Base-by-base conservation (phyloP, 495 filamentous ascomycete genomes). In the Penicillium paxilli region DNA sequence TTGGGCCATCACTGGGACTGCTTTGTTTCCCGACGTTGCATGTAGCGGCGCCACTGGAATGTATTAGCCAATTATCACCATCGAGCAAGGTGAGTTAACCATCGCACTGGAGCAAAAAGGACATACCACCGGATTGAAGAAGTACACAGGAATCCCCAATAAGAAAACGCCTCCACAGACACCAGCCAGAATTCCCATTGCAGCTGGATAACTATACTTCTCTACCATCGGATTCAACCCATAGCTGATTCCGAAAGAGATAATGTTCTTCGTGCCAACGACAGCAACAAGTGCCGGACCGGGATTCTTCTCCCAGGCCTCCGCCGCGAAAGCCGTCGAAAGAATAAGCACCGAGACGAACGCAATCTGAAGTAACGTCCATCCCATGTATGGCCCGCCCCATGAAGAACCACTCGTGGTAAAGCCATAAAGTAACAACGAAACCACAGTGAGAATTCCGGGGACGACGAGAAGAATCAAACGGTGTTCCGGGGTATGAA, bases 281-380 rank as follows among this genome's bases (percentile, higher is more conserved):
- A 75, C 71, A 3, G 68, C 60, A 19, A 71, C 72, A 26, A 75
- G 53, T 3, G 72, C 72, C 2, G 71, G 67, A 3, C 71, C 71
- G 5, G 72, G 72, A 51, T 74, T 71, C 52, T 69, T 68, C 30
- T 72, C 67, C 63, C 64, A 71, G 1, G 64, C 69, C 48, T 74
- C 72, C 3, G 72, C 57, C 0, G 72, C 69, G 30, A 74, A 75
- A 2, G 65, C 63, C 11, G 71, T 72, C 0, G 66, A 58, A 14
- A 63, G 50, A 32, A 75, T 74, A 7, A 75, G 57, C 11, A 73
- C 62, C 3, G 65, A 69, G 12, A 74, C 67, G 41, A 74, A 75
- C 0, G 57, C 47, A 0, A 73, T 35, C 35, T 75, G 66, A 35
- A 66, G 65, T 14, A 75, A 50, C 1, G 68, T 67, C 71, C 71